These are phyloP conservation scores for Barnettozyma populi DNA, from an alignment of 805 yeast genomes.

Conservation along the genomic window DNA sequence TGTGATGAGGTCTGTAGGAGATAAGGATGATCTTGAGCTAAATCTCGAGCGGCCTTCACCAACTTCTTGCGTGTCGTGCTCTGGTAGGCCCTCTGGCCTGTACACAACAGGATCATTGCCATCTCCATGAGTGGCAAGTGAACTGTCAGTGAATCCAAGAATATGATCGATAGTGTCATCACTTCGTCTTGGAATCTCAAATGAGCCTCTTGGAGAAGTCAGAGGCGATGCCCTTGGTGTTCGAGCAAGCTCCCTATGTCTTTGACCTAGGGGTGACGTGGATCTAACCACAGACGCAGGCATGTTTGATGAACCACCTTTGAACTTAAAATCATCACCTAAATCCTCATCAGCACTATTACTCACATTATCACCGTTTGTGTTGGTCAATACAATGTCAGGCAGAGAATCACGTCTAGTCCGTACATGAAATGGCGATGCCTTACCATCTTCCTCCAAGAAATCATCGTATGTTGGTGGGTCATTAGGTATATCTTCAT, in stretches of 20 bases:
- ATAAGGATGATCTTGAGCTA: slow-evolving; percentile 15
- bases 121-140: background rate
- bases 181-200: slow-evolving; percentile 7
- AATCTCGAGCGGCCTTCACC: slow-evolving; percentile 10
- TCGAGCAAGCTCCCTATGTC: slow-evolving; percentile 16
- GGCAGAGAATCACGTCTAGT: background rate
- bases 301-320: slow-evolving; percentile 29
- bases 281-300: slow-evolving; percentile 31
- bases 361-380: slow-evolving; percentile 2
- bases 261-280: slow-evolving; percentile 25
- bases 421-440: slow-evolving; percentile 6
- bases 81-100: background rate
- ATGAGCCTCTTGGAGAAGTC: slow-evolving; percentile 16
- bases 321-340: slow-evolving; percentile 27
- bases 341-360: slow-evolving; percentile 26
- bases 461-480: slow-evolving; percentile 34
- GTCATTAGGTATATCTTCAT: slow-evolving; percentile 21
- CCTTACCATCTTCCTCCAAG: slow-evolving; percentile 14
- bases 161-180: slow-evolving; percentile 11
- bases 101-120: slow-evolving; percentile 1
- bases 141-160: background rate
- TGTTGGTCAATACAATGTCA: background rate
- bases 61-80: slow-evolving; percentile 1
- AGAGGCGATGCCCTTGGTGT: slow-evolving; percentile 15
- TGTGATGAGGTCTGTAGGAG: slow-evolving; percentile 7